phyloP scores from a whole-genome alignment of 2,329 filamentous ascomycete genomes.

The Gremmenia infestans region DNA sequence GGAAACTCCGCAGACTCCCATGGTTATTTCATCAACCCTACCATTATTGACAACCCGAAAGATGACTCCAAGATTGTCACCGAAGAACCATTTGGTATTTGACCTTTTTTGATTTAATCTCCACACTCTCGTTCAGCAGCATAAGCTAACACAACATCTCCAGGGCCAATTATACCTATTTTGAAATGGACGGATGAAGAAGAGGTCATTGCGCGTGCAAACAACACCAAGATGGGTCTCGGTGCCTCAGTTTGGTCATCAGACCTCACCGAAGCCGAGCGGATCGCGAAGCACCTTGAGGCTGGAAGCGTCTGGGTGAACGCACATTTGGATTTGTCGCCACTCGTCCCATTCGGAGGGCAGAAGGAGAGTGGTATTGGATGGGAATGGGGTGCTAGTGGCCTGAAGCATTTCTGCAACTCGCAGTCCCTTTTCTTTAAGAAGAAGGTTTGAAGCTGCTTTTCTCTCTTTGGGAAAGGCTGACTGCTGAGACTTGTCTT shows the following conservation, averaged over 20 bases:
- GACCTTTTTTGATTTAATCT: no score
- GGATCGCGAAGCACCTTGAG: constrained; percentile 50
- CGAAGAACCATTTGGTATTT: constrained; percentile 53
- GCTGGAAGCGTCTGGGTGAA: constrained; percentile 61
- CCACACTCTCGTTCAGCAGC: not conserved
- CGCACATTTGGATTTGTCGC: constrained; percentile 41
- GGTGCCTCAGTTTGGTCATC: constrained; percentile 54
- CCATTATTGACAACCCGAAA: constrained; percentile 53
- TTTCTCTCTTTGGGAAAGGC: no score
- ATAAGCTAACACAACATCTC: not conserved
- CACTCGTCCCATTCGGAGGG: constrained; percentile 35
- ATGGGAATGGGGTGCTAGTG: constrained; percentile 15
- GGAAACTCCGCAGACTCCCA: constrained; percentile 35
- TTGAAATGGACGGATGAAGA: constrained; percentile 50
- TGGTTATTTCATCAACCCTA: constrained; percentile 54
- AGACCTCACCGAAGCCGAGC: constrained; percentile 45
- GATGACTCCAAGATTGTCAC: constrained; percentile 49
- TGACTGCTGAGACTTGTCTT: no score
- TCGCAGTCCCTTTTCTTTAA: constrained; percentile 17
- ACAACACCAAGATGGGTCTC: constrained; percentile 61
- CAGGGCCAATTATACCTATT: constrained; percentile 55
- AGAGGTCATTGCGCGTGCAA: constrained; percentile 54
- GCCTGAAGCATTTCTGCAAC: constrained; percentile 19
- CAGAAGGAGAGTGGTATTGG: constrained; percentile 33
- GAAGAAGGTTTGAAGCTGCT: constrained; percentile 3